These are phyloP conservation scores for Leucocoprinus birnbaumii DNA, from an alignment of 768 basidiomycete genomes.

Conservation along the genomic window DNA sequence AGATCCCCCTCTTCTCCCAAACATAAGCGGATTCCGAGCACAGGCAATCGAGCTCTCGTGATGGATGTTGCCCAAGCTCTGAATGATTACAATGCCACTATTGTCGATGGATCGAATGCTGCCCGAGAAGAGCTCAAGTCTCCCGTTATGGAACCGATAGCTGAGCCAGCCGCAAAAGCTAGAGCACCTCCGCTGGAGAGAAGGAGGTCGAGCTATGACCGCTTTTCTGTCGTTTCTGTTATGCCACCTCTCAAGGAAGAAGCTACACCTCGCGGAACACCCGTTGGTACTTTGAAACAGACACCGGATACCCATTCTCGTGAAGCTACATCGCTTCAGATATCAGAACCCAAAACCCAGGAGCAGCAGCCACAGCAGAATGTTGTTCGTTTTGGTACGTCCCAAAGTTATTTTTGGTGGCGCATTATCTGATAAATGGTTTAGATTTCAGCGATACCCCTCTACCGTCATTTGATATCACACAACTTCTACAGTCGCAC, in stretches of 20 bases:
- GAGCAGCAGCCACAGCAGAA: background rate
- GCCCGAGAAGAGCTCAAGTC: conserved; percentile 7
- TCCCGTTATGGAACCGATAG: background rate
- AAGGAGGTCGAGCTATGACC: conserved; percentile 66
- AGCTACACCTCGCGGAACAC: conserved; percentile 53
- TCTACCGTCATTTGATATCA: conserved; percentile 48
- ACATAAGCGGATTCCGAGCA: conserved; percentile 60
- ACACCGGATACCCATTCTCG: conserved; percentile 1
- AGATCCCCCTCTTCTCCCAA: conserved; percentile 33
- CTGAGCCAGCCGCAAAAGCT: conserved; percentile 18
- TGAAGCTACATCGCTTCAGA: background rate
- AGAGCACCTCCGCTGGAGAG: conserved; percentile 42
- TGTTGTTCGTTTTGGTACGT: conserved; percentile 8
- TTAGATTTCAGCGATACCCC: conserved; percentile 32
- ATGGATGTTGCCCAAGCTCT: conserved; percentile 79
- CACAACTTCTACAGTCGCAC: conserved; percentile 35
- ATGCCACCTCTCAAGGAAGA: conserved; percentile 71
- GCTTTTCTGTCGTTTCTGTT: conserved; percentile 51
- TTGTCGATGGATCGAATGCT: background rate
- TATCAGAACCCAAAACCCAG: background rate
- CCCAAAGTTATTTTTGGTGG: background rate
- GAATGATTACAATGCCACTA: conserved; percentile 23
- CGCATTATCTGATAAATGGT: background rate
- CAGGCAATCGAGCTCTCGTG: conserved; percentile 65
- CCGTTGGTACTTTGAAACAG: conserved; percentile 50